Base-by-base conservation (phyloP, 1,139 yeast species). In the Taphrina betulina region DNA sequence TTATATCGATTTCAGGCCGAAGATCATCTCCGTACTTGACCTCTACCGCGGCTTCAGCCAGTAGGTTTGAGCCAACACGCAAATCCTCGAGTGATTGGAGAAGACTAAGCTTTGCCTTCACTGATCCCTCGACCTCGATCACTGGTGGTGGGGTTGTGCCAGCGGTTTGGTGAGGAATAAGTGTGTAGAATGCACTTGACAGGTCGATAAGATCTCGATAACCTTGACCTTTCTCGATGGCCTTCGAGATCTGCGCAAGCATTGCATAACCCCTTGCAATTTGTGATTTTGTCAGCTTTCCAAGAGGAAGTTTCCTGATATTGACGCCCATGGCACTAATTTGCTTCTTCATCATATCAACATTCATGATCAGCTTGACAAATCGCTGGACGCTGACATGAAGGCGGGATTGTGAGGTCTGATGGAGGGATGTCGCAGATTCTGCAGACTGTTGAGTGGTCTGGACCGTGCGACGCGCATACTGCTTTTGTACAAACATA, bases 61-160 rank as follows among this genome's bases (percentile, higher is more conserved):
- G 19, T 19, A 46, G 24, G 12, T 36, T 33, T 3, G 44, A 28
- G 29, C 53, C 44, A 8, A 37, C 20, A 10, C 44, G 35, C 2
- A 46, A 28, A n/a, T 36, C 44, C 5, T 36, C 44, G n/a, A 46
- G 40, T 12, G 43, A 36, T 16, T 46, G 53, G 37, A 46, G 37
- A n/a, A 46, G 23, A 7, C 22, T 22, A 20, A 46, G 26, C 37
- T 46, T 46, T 7, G 20, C 28, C 19, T 36, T 36, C 35, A 46
- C 53, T 3, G 20, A 16, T 36, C 24, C 44, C 16, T 19, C 28
- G 17, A 36, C 37, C 8, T 12, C 5, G 33, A 46, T 24, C 4
- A 37, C 37, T 10, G 36, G 23, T 3, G 44, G 43, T 4, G 40
- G 53, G 20, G 24, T 28, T 12, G 16, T 24, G 8, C 43, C 36